Base-by-base conservation (phyloP, 257 asterid genomes). In the Oldenlandia corymbosa region DNA sequence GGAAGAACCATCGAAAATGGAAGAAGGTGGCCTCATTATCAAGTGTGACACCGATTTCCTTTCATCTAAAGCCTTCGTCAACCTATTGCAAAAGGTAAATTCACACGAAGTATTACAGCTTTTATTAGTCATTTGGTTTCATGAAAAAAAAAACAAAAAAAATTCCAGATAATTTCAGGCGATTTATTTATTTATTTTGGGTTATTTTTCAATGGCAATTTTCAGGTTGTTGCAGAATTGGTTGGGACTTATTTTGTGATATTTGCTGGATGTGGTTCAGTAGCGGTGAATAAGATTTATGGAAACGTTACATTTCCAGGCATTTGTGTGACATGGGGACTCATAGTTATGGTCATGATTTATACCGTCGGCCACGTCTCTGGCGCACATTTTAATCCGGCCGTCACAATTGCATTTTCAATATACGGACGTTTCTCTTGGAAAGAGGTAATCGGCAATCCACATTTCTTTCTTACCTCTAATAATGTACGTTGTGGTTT, bases 321-420 rank as follows among this genome's bases (percentile, higher is more conserved):
- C 7, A 60, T 88, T 0, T 78, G 88, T 23, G 73, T 80, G 16
- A 83, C 91, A 4, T 91, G 98, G 96, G 96, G 98, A 5, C 49
- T 86, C 3, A 84, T 86, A 0, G 96, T 88, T 9, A 75, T 74
- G 95, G 91, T 82, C 20, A 83, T 91, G 95, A 48, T 78, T 57
- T 88, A 88, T 30, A 36, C 94, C 0, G 76, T 91, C 5, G 95
- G 94, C 1, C 97, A 90, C 26, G 78, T 90, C 2, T 90, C 95
- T 14, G 96, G 93, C n/a, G 97, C 93, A 10, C 97, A 91, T 68
- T 85, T 91, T 53, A 91, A 91, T 51, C 96, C 96, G 0, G 94
- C 96, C 0, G 95, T 91, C 41, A 84, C 94, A 5, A 2, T 91
- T 59, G 51, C 95, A 27, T 76, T 61, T 58, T 87, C 88, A 66